Conservation (phyloP, 2,329 filamentous ascomycete species). For the Cercospora sesami region DNA sequence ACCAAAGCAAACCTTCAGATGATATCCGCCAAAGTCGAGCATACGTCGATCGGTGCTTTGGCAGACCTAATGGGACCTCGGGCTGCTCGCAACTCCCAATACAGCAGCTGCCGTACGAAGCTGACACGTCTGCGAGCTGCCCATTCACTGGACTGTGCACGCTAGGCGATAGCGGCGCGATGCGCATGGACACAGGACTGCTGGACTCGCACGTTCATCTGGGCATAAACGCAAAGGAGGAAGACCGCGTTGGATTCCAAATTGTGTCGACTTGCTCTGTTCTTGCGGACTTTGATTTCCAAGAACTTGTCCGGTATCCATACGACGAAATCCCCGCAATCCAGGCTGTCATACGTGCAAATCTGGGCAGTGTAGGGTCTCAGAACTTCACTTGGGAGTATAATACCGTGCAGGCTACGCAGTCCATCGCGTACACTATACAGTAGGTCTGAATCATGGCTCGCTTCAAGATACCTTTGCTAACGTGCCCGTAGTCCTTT, state of each 20-base stretch:
- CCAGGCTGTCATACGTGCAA: background rate
- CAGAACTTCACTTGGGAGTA: background rate
- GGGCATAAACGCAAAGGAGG: background rate
- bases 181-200: background rate
- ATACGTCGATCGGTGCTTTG: background rate
- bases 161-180: background rate
- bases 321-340: background rate
- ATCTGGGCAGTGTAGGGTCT: background rate
- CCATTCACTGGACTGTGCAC: background rate
- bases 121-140: slow-evolving; percentile 1
- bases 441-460: background rate
- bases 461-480: too few species aligned
- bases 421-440: background rate
- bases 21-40: background rate
- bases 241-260: background rate
- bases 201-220: background rate
- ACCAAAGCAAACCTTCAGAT: background rate
- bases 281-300: background rate
- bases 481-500: too few species aligned
- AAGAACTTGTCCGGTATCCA: background rate
- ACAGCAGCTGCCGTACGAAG: slow-evolving; percentile 3
- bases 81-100: slow-evolving; percentile 9
- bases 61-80: background rate
- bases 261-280: background rate
- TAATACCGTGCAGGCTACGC: background rate